Base-by-base conservation (phyloP, 2,329 filamentous ascomycete species). In the Raffaelea ambrosiae region DNA sequence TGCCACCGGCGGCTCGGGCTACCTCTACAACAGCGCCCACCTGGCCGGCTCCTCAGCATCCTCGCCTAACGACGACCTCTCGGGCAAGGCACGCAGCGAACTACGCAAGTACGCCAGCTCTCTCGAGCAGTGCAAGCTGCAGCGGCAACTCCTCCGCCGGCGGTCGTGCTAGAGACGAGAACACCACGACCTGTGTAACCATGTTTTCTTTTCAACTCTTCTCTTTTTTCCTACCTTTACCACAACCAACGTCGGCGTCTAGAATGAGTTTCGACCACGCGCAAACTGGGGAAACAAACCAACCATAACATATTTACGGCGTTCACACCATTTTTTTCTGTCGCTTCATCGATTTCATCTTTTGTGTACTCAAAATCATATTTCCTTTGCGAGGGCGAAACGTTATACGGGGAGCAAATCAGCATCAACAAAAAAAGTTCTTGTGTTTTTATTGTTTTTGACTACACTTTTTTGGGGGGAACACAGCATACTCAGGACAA, bases 51-150 rank as follows among this genome's bases (percentile, higher is more conserved):
- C n/a, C n/a, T n/a, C n/a, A n/a, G n/a, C n/a, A n/a, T n/a, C n/a
- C n/a, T n/a, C n/a, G n/a, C n/a, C n/a, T n/a, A n/a, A n/a, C n/a
- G n/a, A n/a, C n/a, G n/a, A n/a, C n/a, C n/a, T n/a, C n/a, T n/a
- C n/a, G n/a, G n/a, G n/a, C n/a, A n/a, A n/a, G n/a, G n/a, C n/a
- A n/a, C n/a, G n/a, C n/a, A n/a, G n/a, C n/a, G n/a, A n/a, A n/a
- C n/a, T n/a, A n/a, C n/a, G n/a, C n/a, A n/a, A n/a, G n/a, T n/a
- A n/a, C n/a, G n/a, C n/a, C n/a, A n/a, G n/a, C n/a, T n/a, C 86
- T 2, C 95, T 96, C 63, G 90, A 96, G 66, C 86, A 89, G 55
- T 83, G 85, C 49, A 77, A 86, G 52, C 62, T 72, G 47, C 74
- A 78, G 58, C 74, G 85, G 48, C 77, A 87, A 51, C 62, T 71